These are phyloP conservation scores for Phytophthora rubi DNA, from an alignment of 352 stramenopile genomes.

Conservation along the genomic window DNA sequence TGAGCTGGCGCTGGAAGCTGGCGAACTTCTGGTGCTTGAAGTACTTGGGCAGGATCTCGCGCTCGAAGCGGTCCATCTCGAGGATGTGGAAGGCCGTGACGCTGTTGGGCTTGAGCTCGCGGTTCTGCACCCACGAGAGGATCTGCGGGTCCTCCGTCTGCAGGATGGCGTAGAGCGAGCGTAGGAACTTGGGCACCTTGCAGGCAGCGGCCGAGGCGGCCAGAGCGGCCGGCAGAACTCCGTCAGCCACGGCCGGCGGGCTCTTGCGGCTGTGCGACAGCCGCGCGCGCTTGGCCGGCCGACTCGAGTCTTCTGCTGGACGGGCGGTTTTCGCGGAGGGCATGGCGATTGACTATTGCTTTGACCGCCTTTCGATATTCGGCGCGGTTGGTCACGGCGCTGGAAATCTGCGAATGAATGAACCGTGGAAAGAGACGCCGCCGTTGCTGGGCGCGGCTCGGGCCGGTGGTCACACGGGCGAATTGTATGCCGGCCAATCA, in stretches of 20 bases:
- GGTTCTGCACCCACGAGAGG: constrained; percentile 78
- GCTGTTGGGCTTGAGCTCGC: constrained; percentile 65
- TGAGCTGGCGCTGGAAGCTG: constrained; percentile 93
- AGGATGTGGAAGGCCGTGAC: constrained; percentile 80
- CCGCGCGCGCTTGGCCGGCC: constrained; percentile 18
- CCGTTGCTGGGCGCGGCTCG: constrained; percentile 1
- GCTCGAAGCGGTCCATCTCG: constrained; percentile 81
- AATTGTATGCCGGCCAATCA: constrained; percentile 34
- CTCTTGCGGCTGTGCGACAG: constrained; percentile 13
- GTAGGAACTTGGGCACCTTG: constrained; percentile 86
- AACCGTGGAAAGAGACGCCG: constrained; percentile 27
- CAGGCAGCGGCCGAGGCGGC: constrained; percentile 27
- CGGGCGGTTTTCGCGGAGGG: constrained; percentile 33
- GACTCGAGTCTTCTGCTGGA: constrained; percentile 16
- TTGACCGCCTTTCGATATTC: constrained; percentile 23
- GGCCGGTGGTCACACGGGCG: constrained; percentile 18
- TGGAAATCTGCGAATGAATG: constrained; percentile 41
- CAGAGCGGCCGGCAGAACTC: constrained; percentile 4
- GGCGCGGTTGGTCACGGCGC: constrained; percentile 4
- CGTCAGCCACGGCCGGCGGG: constrained; percentile 8
- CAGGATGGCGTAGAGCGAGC: constrained; percentile 82
- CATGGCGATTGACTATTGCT: constrained; percentile 18
- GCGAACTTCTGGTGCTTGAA: constrained; percentile 95
- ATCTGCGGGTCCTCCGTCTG: constrained; percentile 73
- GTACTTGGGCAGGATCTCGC: constrained; percentile 91